Evolutionary conservation across 108 stramenopile genomes (phyloP).

Genomic region (Aurantiochytrium sp.): DNA sequence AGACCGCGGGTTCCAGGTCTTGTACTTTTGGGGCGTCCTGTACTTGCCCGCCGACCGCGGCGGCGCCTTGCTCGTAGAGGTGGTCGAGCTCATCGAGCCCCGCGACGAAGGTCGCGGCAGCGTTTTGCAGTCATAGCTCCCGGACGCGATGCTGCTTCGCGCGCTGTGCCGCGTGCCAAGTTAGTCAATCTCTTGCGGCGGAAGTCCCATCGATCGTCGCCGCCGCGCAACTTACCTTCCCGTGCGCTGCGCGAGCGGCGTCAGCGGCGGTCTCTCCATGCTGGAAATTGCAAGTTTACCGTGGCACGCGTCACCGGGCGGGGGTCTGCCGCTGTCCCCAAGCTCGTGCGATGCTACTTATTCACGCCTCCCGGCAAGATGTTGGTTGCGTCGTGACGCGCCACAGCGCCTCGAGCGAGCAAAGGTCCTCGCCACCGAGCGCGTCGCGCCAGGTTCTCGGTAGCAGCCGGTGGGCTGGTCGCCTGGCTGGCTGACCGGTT

Average conservation of each 20-base stretch:
- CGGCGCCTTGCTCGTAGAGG: background rate
- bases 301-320: too few relatives aligned
- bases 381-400: too few relatives aligned
- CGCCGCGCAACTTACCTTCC: background rate
- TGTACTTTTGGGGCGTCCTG: background rate
- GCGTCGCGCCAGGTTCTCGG: too few relatives aligned
- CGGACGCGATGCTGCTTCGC: background rate
- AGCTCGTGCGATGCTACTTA: too few relatives aligned
- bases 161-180: too few relatives aligned
- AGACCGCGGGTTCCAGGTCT: slow-evolving; percentile 15
- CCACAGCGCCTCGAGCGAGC: too few relatives aligned
- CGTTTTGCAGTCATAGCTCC: background rate
- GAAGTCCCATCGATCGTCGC: background rate
- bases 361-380: too few relatives aligned
- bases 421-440: too few relatives aligned
- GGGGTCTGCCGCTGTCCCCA: too few relatives aligned
- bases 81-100: slow-evolving; percentile 2
- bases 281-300: background rate
- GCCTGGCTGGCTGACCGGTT: too few relatives aligned
- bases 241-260: background rate
- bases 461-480: too few relatives aligned
- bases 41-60: background rate
- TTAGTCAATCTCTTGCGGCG: background rate
- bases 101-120: background rate
- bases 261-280: slow-evolving; percentile 24